Evolutionary conservation across 306 rosid species (phyloP).

Genomic region (Malus sylvestris): DNA sequence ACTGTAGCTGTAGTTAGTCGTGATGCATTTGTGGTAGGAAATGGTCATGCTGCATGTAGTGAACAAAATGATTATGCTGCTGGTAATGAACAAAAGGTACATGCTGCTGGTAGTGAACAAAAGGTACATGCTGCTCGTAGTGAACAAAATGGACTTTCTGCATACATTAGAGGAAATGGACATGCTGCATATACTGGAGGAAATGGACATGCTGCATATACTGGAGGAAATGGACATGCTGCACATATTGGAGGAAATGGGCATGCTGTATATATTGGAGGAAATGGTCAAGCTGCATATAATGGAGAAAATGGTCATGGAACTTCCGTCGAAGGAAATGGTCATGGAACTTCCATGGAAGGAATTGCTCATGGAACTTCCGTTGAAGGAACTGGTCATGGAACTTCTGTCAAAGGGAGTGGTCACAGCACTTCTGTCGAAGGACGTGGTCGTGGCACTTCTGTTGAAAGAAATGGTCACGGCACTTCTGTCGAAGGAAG

Average conservation of each 20-base stretch:
- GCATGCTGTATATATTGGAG: background rate
- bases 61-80: background rate
- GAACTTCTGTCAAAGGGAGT: background rate
- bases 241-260: background rate
- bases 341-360: background rate
- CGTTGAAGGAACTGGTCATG: background rate
- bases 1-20: constrained; percentile 24
- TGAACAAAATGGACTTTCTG: background rate
- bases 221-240: background rate
- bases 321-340: constrained; percentile 11
- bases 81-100: background rate
- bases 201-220: background rate
- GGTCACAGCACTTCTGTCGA: background rate
- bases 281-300: background rate
- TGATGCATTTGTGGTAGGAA: constrained; percentile 11
- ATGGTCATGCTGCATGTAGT: constrained; percentile 7
- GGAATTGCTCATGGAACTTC: background rate
- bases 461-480: background rate
- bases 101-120: constrained; percentile 3
- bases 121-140: constrained; percentile 6
- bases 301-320: background rate
- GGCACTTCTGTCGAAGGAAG: background rate
- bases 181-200: background rate
- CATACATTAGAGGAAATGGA: background rate
- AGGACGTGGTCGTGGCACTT: background rate